Evolutionary conservation across 2,329 filamentous ascomycete species (phyloP), one percentile per base, ranked within the genome.

Genomic region (Phyllachora maydis): DNA sequence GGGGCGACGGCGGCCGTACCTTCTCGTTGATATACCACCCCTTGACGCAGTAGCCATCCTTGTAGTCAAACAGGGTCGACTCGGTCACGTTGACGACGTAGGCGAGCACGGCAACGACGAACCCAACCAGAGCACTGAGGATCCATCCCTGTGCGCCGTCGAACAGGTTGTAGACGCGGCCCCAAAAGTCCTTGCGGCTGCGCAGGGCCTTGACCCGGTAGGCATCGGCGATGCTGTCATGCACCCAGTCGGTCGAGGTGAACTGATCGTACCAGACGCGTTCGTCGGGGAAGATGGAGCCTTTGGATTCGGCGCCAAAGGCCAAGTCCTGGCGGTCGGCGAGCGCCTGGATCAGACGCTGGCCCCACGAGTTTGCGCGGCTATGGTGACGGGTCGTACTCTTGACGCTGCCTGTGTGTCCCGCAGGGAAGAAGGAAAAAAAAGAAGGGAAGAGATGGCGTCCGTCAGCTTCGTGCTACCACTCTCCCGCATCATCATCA

Each of bases 191-290:
- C 43, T 75, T 90, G 23, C 82, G 63, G 37, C 64, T 71, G 23
- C 81, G 68, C 18, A 98, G 59, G 25, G 71, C 71, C 44, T 90
- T 88, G 23, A 90, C 69, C 14, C 88, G 76, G 37, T 82, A 79
- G 7, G 83, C 81, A 48, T 95, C 88, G 38, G 82, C 79, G 35
- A 98, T 93, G 44, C 76, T 83, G 47, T 98, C 88, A 43, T 92
- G 85, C 1, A 98, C 83, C 88, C 88, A 98, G 46, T 98, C 85
- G 26, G 81, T 93, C 5, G 79, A 91, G 5, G 82, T 92, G 40
- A 92, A 92, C 48, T 98, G 88, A 53, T 98, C 88, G 49, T 95
- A 95, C 88, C 88, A 95, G 7, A 90, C 76, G 29, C 88, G 71
- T 35, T 95, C 82, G 40, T 93, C 78, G 23, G 72, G 55, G 35